Evolutionary conservation across 192 early-diverging fungal species (phyloP), one percentile per base, ranked within the genome.

Genomic region (Backusella liffmaniae): DNA sequence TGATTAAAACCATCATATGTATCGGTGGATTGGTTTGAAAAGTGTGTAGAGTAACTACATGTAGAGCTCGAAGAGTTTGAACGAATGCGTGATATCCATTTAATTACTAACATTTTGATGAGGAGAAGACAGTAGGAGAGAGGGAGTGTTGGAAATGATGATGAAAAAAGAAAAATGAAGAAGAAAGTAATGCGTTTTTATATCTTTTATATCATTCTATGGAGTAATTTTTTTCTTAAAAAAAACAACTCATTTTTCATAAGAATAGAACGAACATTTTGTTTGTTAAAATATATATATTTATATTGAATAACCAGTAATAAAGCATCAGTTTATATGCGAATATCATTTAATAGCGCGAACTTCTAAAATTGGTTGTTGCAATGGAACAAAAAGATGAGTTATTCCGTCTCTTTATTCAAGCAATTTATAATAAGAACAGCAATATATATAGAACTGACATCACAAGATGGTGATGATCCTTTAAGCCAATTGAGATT

Each of bases 71-170:
- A 30, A 26, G 59, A 30, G 21, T 30, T 65, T 30, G 59, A 30
- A 65, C n/a, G 59, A 26, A 65, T 65, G 59, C n/a, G 59, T 65
- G 59, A 65, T 65, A 65, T 65, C 23, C 29, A 65, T 65, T 65
- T 65, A 23, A 29, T 65, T 10, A 26, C 9, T 30, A 65, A 26
- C 29, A 21, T 65, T 65, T 65, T 26, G n/a, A 39, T 39, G 37
- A 39, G 37, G 37, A 39, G 37, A 39, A 39, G 37, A 39, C 10
- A 39, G 12, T 39, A 39, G 37, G 29, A 65, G 18, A 18, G 29
- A 26, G 18, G 29, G 29, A 65, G 59, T 8, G 59, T 10, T 0
- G n/a, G 59, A 30, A 21, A 18, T 10, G 23, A 12, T 26, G n/a
- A 9, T 21, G 21, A 29, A 65, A 65, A 29, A 21, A 9, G 59